A percentile compares a stretch with the other conserved stretches of the same genome.
Evolutionary conservation across 441 rosid genomes (phyloP).

Genomic region (Euphorbia schlechtendalii): DNA sequence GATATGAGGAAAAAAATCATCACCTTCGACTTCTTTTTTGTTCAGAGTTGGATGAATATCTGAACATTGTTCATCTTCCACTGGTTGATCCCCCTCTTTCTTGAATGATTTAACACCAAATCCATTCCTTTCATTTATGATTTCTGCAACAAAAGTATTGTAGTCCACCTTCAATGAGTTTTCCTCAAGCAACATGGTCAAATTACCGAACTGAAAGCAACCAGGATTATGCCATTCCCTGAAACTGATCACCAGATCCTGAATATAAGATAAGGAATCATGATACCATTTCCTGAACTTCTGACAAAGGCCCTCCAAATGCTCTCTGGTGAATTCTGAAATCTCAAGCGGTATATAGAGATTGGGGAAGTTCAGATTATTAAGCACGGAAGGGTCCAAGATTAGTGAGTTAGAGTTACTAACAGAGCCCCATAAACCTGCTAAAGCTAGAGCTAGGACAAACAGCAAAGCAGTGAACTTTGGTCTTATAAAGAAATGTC

Average conservation of each 20-base stretch:
- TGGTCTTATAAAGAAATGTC: constrained; percentile 29
- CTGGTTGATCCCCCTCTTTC: constrained; percentile 8
- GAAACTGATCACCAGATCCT: constrained; percentile 32
- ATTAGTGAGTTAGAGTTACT: constrained; percentile 31
- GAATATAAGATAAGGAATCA: constrained; percentile 30
- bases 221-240: constrained; percentile 28
- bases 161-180: constrained; percentile 18
- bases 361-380: constrained; percentile 28
- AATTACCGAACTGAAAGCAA: constrained; percentile 43
- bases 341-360: constrained; percentile 38
- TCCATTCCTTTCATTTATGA: constrained; percentile 4
- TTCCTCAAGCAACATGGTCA: constrained; percentile 42
- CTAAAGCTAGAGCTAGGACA: constrained; percentile 29
- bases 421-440: constrained; percentile 30
- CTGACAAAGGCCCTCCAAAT: constrained; percentile 30
- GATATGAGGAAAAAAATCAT: no score
- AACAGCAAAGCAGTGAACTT: constrained; percentile 44
- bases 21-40: no score
- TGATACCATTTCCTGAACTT: constrained; percentile 39
- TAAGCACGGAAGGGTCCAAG: constrained; percentile 23
- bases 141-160: constrained; percentile 2
- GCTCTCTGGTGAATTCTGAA: constrained; percentile 27
- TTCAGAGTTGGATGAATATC: not conserved
- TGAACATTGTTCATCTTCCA: constrained; percentile 13
- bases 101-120: constrained; percentile 12